phyloP scores from a whole-genome alignment of 495 filamentous ascomycete species.

The Chaetomium fimeti region DNA sequence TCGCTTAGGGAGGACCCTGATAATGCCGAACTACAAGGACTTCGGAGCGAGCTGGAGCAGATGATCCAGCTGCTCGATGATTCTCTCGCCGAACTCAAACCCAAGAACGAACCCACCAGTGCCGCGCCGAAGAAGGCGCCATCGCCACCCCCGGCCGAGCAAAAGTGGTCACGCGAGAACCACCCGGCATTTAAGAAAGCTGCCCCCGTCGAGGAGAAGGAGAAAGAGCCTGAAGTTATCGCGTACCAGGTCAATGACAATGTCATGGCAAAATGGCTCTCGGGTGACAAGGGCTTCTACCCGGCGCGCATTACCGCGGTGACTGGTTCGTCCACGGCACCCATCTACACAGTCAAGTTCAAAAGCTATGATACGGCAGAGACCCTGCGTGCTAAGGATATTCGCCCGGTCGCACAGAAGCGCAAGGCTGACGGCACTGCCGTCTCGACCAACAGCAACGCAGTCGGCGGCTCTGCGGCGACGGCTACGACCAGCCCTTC shows the following conservation, averaged over 20 bases:
- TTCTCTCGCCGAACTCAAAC: conserved; percentile 75
- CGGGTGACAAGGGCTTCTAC: conserved; percentile 88
- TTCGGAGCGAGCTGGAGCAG: conserved; percentile 80
- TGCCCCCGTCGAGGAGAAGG: conserved; percentile 45
- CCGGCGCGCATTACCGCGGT: conserved; percentile 89
- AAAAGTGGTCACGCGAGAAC: conserved; percentile 73
- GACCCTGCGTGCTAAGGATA: conserved; percentile 78
- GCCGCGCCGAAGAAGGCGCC: conserved; percentile 46
- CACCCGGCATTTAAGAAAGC: conserved; percentile 66
- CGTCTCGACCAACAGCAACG: conserved; percentile 47
- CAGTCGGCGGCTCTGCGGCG: conserved; percentile 42
- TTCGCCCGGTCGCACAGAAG: conserved; percentile 80
- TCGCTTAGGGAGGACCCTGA: conserved; percentile 79
- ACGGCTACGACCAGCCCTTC: conserved; percentile 31
- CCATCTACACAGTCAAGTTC: conserved; percentile 92
- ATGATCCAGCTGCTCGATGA: conserved; percentile 76
- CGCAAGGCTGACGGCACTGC: conserved; percentile 85
- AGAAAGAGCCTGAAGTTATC: conserved; percentile 45
- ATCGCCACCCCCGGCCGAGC: conserved; percentile 46
- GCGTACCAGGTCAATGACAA: conserved; percentile 85
- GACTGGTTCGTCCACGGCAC: conserved; percentile 81
- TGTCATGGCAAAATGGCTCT: conserved; percentile 85
- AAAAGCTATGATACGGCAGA: conserved; percentile 85
- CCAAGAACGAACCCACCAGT: conserved; percentile 36
- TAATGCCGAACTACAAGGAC: conserved; percentile 74